Conservation (phyloP, 352 stramenopile species). For the Pythium biforme region DNA sequence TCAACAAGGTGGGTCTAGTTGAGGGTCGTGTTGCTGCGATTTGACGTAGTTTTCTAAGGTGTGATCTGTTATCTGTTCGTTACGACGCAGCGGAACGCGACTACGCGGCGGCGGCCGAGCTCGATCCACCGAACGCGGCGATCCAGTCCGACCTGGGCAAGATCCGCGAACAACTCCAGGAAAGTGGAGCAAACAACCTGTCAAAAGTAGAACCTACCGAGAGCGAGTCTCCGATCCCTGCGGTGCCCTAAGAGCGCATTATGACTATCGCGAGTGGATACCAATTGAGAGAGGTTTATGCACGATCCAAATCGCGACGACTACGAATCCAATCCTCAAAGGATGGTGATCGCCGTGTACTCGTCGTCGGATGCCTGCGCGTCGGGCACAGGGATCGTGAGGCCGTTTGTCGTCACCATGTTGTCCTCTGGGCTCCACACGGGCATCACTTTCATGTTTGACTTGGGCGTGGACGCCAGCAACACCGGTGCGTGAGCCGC, state of each 20-base stretch:
- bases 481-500: slow-evolving; percentile 16
- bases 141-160: slow-evolving; percentile 45
- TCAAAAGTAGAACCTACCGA: neutral
- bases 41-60: too few relatives aligned
- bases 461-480: slow-evolving; percentile 8
- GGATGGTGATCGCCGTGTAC: slow-evolving; percentile 20
- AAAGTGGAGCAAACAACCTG: neutral
- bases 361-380: neutral
- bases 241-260: too few relatives aligned
- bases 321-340: neutral
- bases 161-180: slow-evolving; percentile 30
- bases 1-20: slow-evolving; percentile 34
- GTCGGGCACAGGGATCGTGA: neutral
- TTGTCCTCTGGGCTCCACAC: slow-evolving; percentile 27
- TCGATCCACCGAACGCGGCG: slow-evolving; percentile 56
- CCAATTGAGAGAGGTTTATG: too few relatives aligned
- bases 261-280: too few relatives aligned
- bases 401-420: neutral
- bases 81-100: slow-evolving; percentile 59
- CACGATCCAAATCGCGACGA: too few relatives aligned
- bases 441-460: slow-evolving; percentile 35
- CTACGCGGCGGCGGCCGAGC: slow-evolving; percentile 51
- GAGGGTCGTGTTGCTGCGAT: too few relatives aligned
- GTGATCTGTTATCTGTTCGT: neutral
- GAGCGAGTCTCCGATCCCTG: neutral